Conservation (phyloP, 495 filamentous ascomycete species). For the Neurospora discreta region DNA sequence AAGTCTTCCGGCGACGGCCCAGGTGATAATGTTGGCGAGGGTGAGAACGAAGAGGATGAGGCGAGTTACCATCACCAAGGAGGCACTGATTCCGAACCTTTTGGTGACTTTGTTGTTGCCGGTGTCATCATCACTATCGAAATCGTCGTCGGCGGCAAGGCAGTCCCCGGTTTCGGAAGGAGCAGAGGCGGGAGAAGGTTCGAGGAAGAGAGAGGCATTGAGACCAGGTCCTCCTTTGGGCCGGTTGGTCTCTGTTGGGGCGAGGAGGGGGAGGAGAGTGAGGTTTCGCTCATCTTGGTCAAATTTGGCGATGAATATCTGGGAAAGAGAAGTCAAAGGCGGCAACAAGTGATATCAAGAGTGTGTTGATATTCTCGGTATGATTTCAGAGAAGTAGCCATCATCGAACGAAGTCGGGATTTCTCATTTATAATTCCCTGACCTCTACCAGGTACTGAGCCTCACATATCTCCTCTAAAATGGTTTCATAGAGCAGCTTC, state of each 20-base stretch:
- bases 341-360: background rate
- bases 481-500: background rate
- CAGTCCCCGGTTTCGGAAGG: background rate
- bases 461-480: background rate
- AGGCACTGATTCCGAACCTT: background rate
- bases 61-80: background rate
- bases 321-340: background rate
- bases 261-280: background rate
- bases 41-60: background rate
- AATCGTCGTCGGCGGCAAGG: background rate
- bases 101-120: background rate
- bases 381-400: background rate
- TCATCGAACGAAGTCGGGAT: too few relatives aligned
- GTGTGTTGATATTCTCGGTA: background rate
- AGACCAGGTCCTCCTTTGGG: background rate
- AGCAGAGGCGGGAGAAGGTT: background rate
- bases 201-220: background rate
- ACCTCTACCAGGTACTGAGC: background rate
- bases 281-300: background rate
- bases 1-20: background rate
- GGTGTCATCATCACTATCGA: background rate
- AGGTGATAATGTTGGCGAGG: conserved; percentile 4
- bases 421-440: too few relatives aligned
- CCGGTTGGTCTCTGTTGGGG: background rate
- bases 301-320: background rate